Conservation (phyloP, 768 basidiomycete genomes). For the Naganishia kalamii region DNA sequence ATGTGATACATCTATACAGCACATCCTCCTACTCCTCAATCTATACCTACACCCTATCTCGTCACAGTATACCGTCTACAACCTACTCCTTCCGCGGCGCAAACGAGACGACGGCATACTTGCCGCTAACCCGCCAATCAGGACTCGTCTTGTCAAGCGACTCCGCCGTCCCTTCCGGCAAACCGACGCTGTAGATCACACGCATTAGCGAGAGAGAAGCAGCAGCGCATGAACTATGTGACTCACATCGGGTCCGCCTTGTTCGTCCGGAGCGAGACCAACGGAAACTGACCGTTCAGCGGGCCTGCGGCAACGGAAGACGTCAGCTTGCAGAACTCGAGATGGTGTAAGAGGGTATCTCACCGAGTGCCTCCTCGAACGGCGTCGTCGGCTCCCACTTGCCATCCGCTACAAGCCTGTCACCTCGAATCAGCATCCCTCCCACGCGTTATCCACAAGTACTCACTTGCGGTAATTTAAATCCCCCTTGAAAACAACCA, state of each 20-base stretch:
- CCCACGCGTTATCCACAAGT: neutral
- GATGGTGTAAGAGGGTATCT: neutral
- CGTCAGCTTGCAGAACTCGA: neutral
- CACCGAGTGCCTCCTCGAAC: constrained; percentile 60
- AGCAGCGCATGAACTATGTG: neutral
- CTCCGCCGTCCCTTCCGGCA: constrained; percentile 63
- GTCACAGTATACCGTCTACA: too few species aligned
- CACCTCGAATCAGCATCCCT: neutral
- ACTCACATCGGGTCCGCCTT: constrained; percentile 80
- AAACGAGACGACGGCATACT: constrained; percentile 43
- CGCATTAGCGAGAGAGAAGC: neutral
- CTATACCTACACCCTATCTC: too few species aligned
- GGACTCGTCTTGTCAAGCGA: constrained; percentile 55
- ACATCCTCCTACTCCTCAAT: too few species aligned
- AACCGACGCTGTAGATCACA: constrained; percentile 54
- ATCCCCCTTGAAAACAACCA: constrained; percentile 47
- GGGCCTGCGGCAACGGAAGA: constrained; percentile 54
- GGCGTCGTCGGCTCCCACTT: constrained; percentile 76
- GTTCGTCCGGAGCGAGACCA: constrained; percentile 81
- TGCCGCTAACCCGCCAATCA: constrained; percentile 43
- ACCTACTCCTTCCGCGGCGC: constrained; percentile 19
- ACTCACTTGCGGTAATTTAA: constrained; percentile 85
- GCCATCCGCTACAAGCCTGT: constrained; percentile 81
- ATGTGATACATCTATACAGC: too few species aligned
- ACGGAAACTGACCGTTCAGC: constrained; percentile 67